Evolutionary conservation across 257 asterid species (phyloP), one percentile per base, ranked within the genome.

Genomic region (Mitragyna speciosa): DNA sequence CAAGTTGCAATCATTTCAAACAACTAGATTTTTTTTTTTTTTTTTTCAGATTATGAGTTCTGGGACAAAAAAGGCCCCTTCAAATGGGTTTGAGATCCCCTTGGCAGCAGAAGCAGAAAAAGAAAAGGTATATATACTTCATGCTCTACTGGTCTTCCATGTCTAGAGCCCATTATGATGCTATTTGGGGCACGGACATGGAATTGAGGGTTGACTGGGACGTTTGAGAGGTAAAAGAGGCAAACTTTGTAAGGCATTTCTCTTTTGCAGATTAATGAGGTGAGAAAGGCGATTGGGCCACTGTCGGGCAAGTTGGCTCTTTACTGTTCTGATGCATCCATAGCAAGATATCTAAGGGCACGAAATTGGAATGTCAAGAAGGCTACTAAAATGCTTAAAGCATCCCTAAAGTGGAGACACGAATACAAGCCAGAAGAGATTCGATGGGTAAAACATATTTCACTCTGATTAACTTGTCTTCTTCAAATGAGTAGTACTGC

Each of bases 361-460:
- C 83, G 95, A 71, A 92, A 85, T 82, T 91, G 99, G 99, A 89
- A 92, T 78, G 97, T 91, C 36, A 92, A 92, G 86, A 96, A 92
- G 87, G 95, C 99, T 11, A 91, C 87, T 84, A 96, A 89, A 86
- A 96, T 96, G 99, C 92, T 96, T 67, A 94, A 92, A 82, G 90
- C 87, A 20, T 87, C 91, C 63, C 88, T 96, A 2, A 90, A 94
- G 80, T 96, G 99, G 99, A 88, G 99, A 79, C 70, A 45, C 24
- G 95, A 89, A 68, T 92, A 70, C 89, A 95, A 85, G 80, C 97
- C 99, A 20, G 97, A 96, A 31, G 95, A 89, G 39, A 92, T 94
- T 59, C 85, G 89, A 77, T 94, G 98, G 98, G 99, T 95, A 90
- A 81, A 66, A 67, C 54, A 41, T 49, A 11, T 58, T 81, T 20